phyloP scores from a whole-genome alignment of 202 grass and related monocot genomes.

The Musa balbisiana region DNA sequence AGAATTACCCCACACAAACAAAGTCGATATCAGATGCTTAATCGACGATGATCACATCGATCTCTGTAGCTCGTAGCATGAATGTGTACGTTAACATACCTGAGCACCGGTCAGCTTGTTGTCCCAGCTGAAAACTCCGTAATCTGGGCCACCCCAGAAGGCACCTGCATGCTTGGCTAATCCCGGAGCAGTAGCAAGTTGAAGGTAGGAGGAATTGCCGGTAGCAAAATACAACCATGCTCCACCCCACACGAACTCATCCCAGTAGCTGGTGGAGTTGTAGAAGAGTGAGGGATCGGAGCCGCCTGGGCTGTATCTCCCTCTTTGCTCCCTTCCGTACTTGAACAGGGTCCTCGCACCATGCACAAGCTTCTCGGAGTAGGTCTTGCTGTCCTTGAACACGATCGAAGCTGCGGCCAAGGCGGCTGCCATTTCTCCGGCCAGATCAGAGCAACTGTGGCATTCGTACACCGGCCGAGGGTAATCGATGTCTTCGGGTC shows the following conservation, averaged over 20 bases:
- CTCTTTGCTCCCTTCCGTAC: slow-evolving; percentile 3
- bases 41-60: neutral
- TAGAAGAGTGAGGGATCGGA: neutral
- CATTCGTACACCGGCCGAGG: slow-evolving; percentile 5
- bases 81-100: neutral
- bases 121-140: slow-evolving; percentile 14
- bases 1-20: neutral
- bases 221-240: slow-evolving; percentile 12
- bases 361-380: slow-evolving; percentile 1
- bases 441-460: slow-evolving; percentile 10
- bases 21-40: neutral
- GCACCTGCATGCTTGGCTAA: neutral
- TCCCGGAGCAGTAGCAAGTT: neutral
- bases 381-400: slow-evolving; percentile 11
- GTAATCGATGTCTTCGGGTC: slow-evolving; percentile 1
- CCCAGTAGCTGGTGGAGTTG: slow-evolving; percentile 15
- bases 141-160: neutral
- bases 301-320: neutral
- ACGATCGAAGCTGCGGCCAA: slow-evolving; percentile 9
- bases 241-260: slow-evolving; percentile 11
- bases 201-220: slow-evolving; percentile 6
- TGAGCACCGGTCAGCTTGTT: slow-evolving; percentile 9
- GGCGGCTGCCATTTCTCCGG: neutral
- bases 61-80: no score
- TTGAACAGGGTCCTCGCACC: slow-evolving; percentile 6